Percentiles rank a stretch among this genome's conserved stretches.
These are phyloP conservation scores for Talaromyces sp. DNA, from an alignment of 2,329 filamentous ascomycete species.

Conservation along the genomic window DNA sequence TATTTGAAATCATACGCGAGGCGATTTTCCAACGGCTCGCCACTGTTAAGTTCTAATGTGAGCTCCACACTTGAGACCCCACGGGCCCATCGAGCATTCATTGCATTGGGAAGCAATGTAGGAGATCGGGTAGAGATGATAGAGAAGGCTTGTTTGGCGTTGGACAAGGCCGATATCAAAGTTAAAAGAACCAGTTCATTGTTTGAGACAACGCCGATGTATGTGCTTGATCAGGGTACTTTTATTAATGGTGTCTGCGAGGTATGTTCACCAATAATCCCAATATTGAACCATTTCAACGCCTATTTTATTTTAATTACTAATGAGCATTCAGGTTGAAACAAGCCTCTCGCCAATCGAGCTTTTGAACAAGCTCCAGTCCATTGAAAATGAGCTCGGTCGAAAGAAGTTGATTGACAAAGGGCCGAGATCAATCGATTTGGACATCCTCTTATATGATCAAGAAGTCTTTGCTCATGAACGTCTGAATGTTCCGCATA, in stretches of 20 bases:
- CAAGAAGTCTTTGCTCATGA: slow-evolving; percentile 66
- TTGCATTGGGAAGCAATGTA: slow-evolving; percentile 91
- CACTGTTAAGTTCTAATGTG: slow-evolving; percentile 16
- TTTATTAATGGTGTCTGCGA: slow-evolving; percentile 94
- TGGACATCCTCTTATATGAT: slow-evolving; percentile 87
- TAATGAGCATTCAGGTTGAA: slow-evolving; percentile 64
- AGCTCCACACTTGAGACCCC: slow-evolving; percentile 3
- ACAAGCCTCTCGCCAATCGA: slow-evolving; percentile 74
- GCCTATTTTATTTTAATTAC: too few relatives aligned
- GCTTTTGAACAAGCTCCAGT: slow-evolving; percentile 78
- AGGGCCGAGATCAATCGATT: slow-evolving; percentile 89
- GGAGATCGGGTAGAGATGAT: slow-evolving; percentile 84
- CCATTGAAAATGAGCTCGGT: slow-evolving; percentile 78
- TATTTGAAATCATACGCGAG: slow-evolving; percentile 14
- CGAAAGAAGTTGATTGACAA: slow-evolving; percentile 87
- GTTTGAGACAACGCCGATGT: slow-evolving; percentile 97
- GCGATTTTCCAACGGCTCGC: slow-evolving; percentile 22
- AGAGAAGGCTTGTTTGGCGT: slow-evolving; percentile 76
- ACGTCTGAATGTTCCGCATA: slow-evolving; percentile 81
- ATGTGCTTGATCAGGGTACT: slow-evolving; percentile 81
- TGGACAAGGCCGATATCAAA: slow-evolving; percentile 72
- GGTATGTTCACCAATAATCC: slow-evolving; percentile 56
- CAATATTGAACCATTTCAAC: background rate
- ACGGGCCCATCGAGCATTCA: slow-evolving; percentile 61
- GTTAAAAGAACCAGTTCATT: slow-evolving; percentile 81